Percentiles rank a stretch among this genome's conserved stretches.
phyloP scores from a whole-genome alignment of 208 protist species.

The Porcisia hertigi region DNA sequence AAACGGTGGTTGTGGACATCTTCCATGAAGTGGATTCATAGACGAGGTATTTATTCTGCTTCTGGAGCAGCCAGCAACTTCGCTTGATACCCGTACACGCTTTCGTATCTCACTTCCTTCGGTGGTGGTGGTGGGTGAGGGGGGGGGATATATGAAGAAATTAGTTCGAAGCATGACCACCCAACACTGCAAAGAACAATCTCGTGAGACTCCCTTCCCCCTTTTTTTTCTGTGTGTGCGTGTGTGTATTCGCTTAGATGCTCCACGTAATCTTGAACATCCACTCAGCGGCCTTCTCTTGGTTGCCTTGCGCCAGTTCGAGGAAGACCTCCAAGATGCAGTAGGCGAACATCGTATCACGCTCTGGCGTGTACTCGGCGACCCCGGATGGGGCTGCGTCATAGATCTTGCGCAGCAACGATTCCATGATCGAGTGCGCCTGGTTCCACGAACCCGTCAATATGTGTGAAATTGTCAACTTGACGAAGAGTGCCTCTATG shows the following conservation, averaged over 20 bases:
- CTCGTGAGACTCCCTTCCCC: background rate
- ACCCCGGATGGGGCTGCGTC: conserved; percentile 42
- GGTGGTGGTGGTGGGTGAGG: background rate
- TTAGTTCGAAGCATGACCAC: background rate
- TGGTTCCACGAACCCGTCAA: conserved; percentile 84
- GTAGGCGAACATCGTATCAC: conserved; percentile 71
- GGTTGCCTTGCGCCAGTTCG: conserved; percentile 84
- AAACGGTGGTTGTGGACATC: background rate
- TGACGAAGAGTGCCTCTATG: conserved; percentile 84
- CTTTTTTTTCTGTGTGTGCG: background rate
- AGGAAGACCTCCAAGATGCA: conserved; percentile 82
- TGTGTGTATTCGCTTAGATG: conserved; percentile 28
- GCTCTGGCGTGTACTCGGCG: conserved; percentile 62
- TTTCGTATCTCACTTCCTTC: background rate
- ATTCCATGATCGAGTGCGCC: conserved; percentile 77
- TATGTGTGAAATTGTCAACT: conserved; percentile 83
- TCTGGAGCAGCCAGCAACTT: background rate
- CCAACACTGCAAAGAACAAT: background rate
- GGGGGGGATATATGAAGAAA: background rate
- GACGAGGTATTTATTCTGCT: background rate
- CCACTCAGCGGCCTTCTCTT: conserved; percentile 74
- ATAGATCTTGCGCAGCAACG: conserved; percentile 79
- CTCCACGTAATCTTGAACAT: conserved; percentile 75
- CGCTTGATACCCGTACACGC: background rate
- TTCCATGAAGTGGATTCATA: background rate